Percentiles rank a stretch among this genome's conserved stretches.
phyloP scores from a whole-genome alignment of 495 filamentous ascomycete genomes.

The Hyphodiscus hymeniophilus region DNA sequence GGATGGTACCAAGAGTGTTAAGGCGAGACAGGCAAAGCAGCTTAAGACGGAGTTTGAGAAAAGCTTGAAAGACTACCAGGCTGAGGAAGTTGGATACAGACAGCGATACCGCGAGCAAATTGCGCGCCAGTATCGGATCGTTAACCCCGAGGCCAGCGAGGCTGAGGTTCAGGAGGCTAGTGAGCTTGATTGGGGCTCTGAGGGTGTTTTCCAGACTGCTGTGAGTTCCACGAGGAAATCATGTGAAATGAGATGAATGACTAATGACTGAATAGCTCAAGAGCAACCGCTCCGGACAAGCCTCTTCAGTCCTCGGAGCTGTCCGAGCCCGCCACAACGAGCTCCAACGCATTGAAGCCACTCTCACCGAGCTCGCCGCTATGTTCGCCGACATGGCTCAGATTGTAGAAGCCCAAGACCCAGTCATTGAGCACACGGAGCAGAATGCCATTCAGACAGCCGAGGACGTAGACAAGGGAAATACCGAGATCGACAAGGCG shows the following conservation, averaged over 20 bases:
- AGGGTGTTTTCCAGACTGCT: conserved; percentile 69
- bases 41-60: conserved; percentile 58
- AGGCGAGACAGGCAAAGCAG: conserved; percentile 52
- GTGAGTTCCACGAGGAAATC: conserved; percentile 29
- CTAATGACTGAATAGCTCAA: conserved; percentile 44
- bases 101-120: conserved; percentile 62
- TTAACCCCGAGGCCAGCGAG: conserved; percentile 64
- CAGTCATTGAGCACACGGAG: conserved; percentile 44
- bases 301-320: conserved; percentile 56
- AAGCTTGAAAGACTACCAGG: conserved; percentile 52
- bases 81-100: conserved; percentile 57
- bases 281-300: conserved; percentile 57
- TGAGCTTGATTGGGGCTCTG: conserved; percentile 62
- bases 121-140: conserved; percentile 63
- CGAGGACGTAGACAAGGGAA: conserved; percentile 50
- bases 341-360: conserved; percentile 62
- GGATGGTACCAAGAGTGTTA: conserved; percentile 43
- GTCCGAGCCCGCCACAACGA: conserved; percentile 72
- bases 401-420: conserved; percentile 55
- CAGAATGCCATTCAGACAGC: conserved; percentile 46
- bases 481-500: conserved; percentile 51
- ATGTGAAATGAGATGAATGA: neutral
- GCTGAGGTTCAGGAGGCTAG: conserved; percentile 52
- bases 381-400: conserved; percentile 63
- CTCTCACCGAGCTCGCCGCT: conserved; percentile 52